These are phyloP conservation scores for Cynanchum wilfordii DNA, from an alignment of 257 asterid genomes.

Conservation along the genomic window DNA sequence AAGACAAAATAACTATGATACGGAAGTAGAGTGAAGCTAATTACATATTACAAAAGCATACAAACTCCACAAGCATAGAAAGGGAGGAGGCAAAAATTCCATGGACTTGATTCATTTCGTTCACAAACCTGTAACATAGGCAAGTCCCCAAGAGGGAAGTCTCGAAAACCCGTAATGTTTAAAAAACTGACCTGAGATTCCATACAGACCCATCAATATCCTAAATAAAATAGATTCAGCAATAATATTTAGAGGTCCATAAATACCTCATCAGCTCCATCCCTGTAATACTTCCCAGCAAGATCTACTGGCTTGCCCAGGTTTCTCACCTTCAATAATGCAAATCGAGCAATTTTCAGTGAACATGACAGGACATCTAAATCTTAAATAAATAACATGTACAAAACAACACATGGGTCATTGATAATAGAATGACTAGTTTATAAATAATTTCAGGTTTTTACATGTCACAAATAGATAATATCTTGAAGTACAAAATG, in stretches of 20 bases:
- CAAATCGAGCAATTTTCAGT: slow-evolving; percentile 5
- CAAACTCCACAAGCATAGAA: background rate
- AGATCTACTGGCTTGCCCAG: slow-evolving; percentile 98
- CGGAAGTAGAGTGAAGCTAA: background rate
- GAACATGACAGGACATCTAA: background rate
- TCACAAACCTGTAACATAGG: slow-evolving; percentile 87
- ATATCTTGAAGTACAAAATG: background rate
- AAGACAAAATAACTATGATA: background rate
- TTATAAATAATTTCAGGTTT: background rate
- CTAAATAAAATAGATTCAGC: background rate
- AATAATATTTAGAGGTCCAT: slow-evolving; percentile 7
- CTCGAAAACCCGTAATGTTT: slow-evolving; percentile 94
- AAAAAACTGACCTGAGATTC: slow-evolving; percentile 75
- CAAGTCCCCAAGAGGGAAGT: slow-evolving; percentile 93
- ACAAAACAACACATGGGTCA: background rate
- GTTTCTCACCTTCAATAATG: slow-evolving; percentile 75
- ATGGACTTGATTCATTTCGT: slow-evolving; percentile 1
- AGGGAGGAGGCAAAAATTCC: background rate
- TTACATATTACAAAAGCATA: background rate
- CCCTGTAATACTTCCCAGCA: slow-evolving; percentile 81
- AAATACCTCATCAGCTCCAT: slow-evolving; percentile 98
- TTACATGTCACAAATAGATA: background rate
- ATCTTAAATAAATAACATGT: background rate
- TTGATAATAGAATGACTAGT: background rate
- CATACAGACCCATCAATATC: background rate